Base-by-base conservation (phyloP, 2,329 filamentous ascomycete species). In the Dryadomyces quercus-mongolicae region DNA sequence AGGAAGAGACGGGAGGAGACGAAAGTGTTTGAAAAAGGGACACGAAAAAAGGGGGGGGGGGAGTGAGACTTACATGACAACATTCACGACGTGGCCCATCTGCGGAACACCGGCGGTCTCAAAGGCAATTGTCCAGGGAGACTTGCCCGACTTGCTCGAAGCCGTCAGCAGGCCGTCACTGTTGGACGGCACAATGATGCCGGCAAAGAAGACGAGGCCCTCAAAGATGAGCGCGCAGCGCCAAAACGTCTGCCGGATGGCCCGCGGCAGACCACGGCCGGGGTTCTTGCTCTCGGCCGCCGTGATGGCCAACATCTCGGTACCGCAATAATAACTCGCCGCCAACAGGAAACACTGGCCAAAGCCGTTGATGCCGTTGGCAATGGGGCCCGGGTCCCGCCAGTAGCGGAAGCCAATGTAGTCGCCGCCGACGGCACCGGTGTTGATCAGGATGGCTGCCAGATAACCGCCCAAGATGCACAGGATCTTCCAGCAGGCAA, bases 51-150 rank as follows among this genome's bases (percentile, higher is more conserved):
- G n/a, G n/a, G n/a, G n/a, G n/a, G n/a, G n/a, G n/a, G n/a, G n/a
- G n/a, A n/a, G n/a, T n/a, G n/a, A 4, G 25, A 31, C 25, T 31
- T 31, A 31, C 25, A 91, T 82, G 20, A 89, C 74, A 31, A 84
- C 85, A 65, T 91, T 91, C 67, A 91, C 82, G 54, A 91, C 78
- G 9, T 80, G 81, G 0, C 84, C 83, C 4, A 90, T 76, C 7
- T 76, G 82, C 6, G 71, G 73, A 55, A 89, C 83, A 0, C 82
- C 80, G 2, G 85, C 85, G 36, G 79, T 75, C n/a, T 76, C 73
- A 44, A 84, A 81, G n/a, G 85, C 86, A 54, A 89, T 86, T 56
- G 90, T 85, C 60, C 82, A 87, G 15, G 83, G 84, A 64, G 66
- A 70, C 62, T 76, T 71, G 1, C 74, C 73, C 2, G 56, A 57